phyloP scores from a whole-genome alignment of 257 asterid species.

The Petrea volubilis region DNA sequence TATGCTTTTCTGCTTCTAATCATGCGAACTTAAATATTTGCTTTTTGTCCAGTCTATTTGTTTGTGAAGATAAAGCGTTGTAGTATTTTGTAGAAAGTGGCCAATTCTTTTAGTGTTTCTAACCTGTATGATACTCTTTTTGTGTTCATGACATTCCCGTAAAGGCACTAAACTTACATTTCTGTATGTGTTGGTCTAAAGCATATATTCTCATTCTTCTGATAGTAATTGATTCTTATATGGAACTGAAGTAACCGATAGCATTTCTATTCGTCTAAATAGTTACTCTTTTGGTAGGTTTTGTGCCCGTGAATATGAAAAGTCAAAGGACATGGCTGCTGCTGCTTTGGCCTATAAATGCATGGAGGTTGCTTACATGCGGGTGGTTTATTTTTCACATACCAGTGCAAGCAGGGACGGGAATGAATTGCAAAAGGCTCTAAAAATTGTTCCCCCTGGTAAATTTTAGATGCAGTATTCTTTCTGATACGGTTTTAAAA shows the following conservation, averaged over 20 bases:
- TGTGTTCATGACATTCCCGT: not conserved
- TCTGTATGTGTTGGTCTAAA: not conserved
- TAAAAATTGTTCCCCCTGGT: conserved; percentile 87
- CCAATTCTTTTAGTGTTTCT: conserved; percentile 8
- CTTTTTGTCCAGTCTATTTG: not conserved
- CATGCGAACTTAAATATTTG: not conserved
- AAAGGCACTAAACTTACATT: not conserved
- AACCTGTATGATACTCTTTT: not conserved
- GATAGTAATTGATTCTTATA: conserved; percentile 13
- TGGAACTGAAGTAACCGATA: conserved; percentile 25
- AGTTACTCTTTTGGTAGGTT: conserved; percentile 50
- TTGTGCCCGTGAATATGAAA: conserved; percentile 95
- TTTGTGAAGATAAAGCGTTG: not conserved
- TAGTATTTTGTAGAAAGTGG: not conserved
- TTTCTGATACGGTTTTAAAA: conserved; percentile 5
- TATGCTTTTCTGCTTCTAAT: conserved; percentile 5
- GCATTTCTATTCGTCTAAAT: conserved; percentile 25
- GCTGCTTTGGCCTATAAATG: conserved; percentile 97
- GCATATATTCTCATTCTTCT: conserved; percentile 12
- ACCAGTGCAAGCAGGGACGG: conserved; percentile 72
- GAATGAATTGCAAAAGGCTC: conserved; percentile 69
- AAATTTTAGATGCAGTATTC: conserved; percentile 24
- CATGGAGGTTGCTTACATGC: conserved; percentile 87
- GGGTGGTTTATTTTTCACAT: conserved; percentile 75
- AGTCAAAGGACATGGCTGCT: conserved; percentile 82